Conservation (phyloP, 495 filamentous ascomycete species). For the Tuber umbilicatum region DNA sequence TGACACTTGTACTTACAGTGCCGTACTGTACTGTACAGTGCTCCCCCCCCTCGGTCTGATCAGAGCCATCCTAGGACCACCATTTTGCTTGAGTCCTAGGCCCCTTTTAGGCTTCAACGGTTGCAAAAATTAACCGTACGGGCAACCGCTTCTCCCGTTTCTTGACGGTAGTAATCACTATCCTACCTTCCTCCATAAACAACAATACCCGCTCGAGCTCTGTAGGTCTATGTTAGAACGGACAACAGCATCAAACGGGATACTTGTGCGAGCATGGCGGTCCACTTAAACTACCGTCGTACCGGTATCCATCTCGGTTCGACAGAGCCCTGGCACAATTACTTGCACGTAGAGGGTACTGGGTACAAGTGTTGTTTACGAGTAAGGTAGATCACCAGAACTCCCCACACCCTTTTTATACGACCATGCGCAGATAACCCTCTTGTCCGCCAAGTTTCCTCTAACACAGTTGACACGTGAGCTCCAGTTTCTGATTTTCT, state of each 20-base stretch:
- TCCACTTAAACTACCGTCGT: background rate
- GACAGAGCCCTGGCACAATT: background rate
- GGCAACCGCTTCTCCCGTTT: background rate
- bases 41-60: background rate
- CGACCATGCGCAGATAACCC: background rate
- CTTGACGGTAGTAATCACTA: background rate
- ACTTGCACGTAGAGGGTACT: too few species aligned
- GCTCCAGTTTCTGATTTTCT: background rate
- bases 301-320: background rate
- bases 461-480: background rate
- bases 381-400: background rate
- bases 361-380: background rate
- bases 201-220: background rate
- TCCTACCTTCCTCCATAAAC: background rate
- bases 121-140: background rate
- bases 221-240: background rate
- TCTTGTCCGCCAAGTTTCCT: background rate
- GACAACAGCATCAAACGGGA: background rate
- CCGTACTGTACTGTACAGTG: too few species aligned
- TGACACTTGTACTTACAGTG: too few species aligned
- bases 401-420: slow-evolving; percentile 1
- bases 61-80: background rate
- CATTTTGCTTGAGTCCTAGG: background rate
- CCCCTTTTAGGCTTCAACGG: slow-evolving; percentile 1
- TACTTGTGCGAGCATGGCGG: background rate